Evolutionary conservation across 2,329 filamentous ascomycete genomes (phyloP).

Genomic region (Ophiostoma populinum): DNA sequence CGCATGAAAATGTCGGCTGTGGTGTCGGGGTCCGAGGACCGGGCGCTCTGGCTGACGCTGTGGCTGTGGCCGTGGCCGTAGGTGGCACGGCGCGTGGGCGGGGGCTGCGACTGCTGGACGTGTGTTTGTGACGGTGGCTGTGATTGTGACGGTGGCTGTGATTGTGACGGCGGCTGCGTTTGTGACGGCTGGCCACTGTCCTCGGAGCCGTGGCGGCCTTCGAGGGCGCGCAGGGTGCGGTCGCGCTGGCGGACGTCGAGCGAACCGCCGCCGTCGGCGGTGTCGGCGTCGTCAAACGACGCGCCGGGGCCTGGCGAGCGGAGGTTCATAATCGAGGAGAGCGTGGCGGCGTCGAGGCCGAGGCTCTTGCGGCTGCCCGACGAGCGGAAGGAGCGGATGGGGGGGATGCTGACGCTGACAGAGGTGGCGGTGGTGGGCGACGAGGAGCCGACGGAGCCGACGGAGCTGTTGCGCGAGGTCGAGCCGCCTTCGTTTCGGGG

Average conservation of each 20-base stretch:
- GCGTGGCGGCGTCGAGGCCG: slow-evolving; percentile 23
- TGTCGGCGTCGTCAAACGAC: slow-evolving; percentile 23
- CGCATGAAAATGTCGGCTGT: slow-evolving; percentile 41
- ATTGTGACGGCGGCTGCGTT: too few relatives aligned
- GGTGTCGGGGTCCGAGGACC: slow-evolving; percentile 29
- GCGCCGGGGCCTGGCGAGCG: slow-evolving; percentile 20
- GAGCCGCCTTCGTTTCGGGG: slow-evolving; percentile 16
- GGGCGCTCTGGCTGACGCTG: slow-evolving; percentile 14
- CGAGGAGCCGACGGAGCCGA: slow-evolving; percentile 1
- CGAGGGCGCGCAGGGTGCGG: slow-evolving; percentile 31
- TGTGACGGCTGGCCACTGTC: too few relatives aligned
- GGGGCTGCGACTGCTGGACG: too few relatives aligned
- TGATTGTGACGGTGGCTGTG: too few relatives aligned
- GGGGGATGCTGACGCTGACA: slow-evolving; percentile 24
- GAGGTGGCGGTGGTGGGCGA: slow-evolving; percentile 13
- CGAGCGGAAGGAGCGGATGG: slow-evolving; percentile 38
- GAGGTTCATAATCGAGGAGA: slow-evolving; percentile 27
- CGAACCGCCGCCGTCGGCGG: slow-evolving; percentile 11
- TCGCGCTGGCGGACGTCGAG: slow-evolving; percentile 28
- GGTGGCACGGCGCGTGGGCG: too few relatives aligned
- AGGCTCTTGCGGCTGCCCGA: slow-evolving; percentile 39
- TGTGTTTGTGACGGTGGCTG: too few relatives aligned
- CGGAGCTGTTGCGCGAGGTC: slow-evolving; percentile 2
- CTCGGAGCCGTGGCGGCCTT: too few relatives aligned
- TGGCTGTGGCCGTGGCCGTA: slow-evolving; percentile 20